Percentiles rank a stretch among this genome's conserved stretches.
Conservation (phyloP, 2,329 filamentous ascomycete species). For the Epichloe brachyelytri region DNA sequence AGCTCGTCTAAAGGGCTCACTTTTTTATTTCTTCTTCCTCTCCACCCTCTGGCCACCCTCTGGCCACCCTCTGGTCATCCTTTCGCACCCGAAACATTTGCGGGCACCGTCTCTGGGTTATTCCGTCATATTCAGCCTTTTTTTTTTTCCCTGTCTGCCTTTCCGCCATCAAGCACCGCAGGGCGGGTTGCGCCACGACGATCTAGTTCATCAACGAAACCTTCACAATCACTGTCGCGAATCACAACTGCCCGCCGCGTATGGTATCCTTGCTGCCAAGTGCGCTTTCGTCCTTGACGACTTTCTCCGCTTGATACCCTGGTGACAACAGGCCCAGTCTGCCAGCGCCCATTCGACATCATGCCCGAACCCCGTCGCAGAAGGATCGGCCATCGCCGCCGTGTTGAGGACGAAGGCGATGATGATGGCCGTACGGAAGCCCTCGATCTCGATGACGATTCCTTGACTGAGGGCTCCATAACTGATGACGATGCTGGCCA, state of each 20-base stretch:
- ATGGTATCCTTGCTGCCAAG: constrained; percentile 16
- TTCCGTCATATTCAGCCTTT: neutral
- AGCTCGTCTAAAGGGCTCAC: neutral
- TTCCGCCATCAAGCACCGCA: constrained; percentile 10
- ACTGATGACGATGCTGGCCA: constrained; percentile 48
- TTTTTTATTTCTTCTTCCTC: neutral
- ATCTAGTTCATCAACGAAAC: neutral
- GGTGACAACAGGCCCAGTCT: neutral
- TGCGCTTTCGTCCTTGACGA: constrained; percentile 13
- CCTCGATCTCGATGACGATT: constrained; percentile 51
- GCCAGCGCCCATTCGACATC: constrained; percentile 9
- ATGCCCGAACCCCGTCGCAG: constrained; percentile 41
- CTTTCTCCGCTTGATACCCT: constrained; percentile 14
- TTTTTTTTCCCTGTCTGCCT: constrained; percentile 3
- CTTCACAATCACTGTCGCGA: constrained; percentile 5
- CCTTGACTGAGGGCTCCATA: constrained; percentile 50
- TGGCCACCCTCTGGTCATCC: neutral
- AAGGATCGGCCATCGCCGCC: constrained; percentile 55
- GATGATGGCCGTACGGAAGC: constrained; percentile 47
- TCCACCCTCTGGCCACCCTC: neutral
- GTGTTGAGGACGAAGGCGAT: constrained; percentile 58
- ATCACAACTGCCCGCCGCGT: constrained; percentile 8
- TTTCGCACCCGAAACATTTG: neutral
- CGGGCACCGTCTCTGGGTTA: neutral
- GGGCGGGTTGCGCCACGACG: constrained; percentile 9